Conservation (phyloP, 1,284 basidiomycete genomes). For the Cutaneotrichosporon sp. region DNA sequence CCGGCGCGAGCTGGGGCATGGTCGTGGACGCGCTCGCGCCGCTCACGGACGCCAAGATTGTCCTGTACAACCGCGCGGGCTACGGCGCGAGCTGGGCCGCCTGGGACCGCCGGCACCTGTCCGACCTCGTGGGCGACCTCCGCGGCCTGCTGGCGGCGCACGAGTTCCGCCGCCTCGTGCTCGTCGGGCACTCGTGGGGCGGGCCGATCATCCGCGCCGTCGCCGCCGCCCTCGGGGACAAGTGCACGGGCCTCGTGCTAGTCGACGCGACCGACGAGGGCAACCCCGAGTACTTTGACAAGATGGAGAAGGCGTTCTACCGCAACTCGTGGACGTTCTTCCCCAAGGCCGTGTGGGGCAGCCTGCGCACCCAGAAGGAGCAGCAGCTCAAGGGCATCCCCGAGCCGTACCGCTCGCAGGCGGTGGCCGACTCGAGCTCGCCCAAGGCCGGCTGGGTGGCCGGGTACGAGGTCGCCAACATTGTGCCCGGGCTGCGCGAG, state of each 20-base stretch:
- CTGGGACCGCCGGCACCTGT: slow-evolving; percentile 8
- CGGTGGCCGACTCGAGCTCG: background rate
- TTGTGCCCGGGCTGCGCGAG: slow-evolving; percentile 4
- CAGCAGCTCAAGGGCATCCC: background rate
- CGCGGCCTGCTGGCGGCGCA: slow-evolving; percentile 3
- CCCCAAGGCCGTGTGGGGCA: slow-evolving; percentile 2
- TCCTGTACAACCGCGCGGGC: slow-evolving; percentile 14
- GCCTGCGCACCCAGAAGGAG: background rate
- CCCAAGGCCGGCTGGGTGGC: slow-evolving; percentile 1
- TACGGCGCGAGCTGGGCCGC: background rate
- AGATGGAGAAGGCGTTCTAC: slow-evolving; percentile 10
- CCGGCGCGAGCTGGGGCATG: slow-evolving; percentile 10
- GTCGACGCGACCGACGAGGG: slow-evolving; percentile 14
- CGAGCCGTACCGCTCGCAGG: slow-evolving; percentile 6
- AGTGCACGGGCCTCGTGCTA: slow-evolving; percentile 1
- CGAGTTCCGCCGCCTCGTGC: slow-evolving; percentile 1
- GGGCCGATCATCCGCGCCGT: slow-evolving; percentile 8
- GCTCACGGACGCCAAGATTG: background rate
- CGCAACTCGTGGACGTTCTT: slow-evolving; percentile 12
- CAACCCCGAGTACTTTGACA: slow-evolving; percentile 9
- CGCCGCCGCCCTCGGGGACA: background rate
- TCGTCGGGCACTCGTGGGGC: slow-evolving; percentile 15
- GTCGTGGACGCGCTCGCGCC: slow-evolving; percentile 1
- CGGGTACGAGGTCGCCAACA: slow-evolving; percentile 5
- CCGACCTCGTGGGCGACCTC: slow-evolving; percentile 11